phyloP scores from a whole-genome alignment of 208 protist genomes.

The Entamoeba histolytica region DNA sequence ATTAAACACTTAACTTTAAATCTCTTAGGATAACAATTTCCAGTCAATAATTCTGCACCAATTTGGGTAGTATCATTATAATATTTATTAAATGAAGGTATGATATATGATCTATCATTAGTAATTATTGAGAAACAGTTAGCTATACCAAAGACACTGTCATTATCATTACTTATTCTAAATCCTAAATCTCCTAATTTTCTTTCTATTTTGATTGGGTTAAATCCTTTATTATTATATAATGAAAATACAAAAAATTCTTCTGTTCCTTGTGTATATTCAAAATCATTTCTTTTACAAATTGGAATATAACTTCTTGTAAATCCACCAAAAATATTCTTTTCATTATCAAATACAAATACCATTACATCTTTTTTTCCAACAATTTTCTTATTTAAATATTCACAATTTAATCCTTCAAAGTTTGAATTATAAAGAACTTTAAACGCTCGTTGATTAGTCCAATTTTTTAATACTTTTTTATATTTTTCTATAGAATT shows the following conservation, averaged over 20 bases:
- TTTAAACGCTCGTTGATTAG: neutral
- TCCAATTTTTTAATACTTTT: neutral
- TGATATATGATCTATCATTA: neutral
- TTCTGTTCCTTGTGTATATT: neutral
- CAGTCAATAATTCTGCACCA: neutral
- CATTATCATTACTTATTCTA: neutral
- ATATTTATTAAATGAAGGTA: neutral
- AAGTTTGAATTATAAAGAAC: neutral
- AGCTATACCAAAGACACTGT: neutral
- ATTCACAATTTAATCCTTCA: neutral
- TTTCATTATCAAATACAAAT: neutral
- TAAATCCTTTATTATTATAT: neutral
- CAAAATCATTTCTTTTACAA: neutral
- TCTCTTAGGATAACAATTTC: neutral
- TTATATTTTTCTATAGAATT: neutral
- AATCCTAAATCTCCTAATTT: neutral
- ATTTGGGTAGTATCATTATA: neutral
- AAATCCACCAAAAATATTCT: neutral
- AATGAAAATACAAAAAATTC: neutral
- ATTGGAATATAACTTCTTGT: neutral
- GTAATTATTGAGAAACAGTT: neutral
- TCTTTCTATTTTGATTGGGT: neutral
- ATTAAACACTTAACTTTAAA: neutral
- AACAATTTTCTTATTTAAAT: neutral
- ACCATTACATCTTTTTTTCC: neutral